Evolutionary conservation across 2,329 filamentous ascomycete species (phyloP).

Genomic region (Ceratocystis diversiconidia): DNA sequence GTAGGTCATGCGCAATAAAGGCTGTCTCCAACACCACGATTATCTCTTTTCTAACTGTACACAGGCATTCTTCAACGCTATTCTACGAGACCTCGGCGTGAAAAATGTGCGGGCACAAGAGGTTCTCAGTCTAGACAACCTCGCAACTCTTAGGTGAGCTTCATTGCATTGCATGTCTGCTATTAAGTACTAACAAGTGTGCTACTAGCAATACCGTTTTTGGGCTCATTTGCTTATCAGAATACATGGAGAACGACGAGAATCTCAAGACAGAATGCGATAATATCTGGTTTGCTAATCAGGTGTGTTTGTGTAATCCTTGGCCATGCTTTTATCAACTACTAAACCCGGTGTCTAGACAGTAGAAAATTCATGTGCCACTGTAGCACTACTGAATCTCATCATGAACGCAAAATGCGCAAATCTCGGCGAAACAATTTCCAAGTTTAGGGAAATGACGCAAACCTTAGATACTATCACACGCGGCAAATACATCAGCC

Average conservation of each 20-base stretch:
- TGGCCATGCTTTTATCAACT: constrained; percentile 16
- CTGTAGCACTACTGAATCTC: constrained; percentile 85
- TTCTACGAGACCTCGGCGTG: constrained; percentile 67
- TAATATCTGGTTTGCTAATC: constrained; percentile 85
- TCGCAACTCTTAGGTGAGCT: constrained; percentile 46
- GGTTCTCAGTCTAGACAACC: constrained; percentile 56
- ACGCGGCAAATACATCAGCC: constrained; percentile 61
- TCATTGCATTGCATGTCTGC: neutral
- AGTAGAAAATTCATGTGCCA: constrained; percentile 73
- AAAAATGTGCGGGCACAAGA: constrained; percentile 61
- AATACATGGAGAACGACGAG: constrained; percentile 43
- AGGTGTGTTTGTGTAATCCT: constrained; percentile 34
- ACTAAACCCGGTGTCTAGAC: constrained; percentile 37
- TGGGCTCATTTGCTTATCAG: constrained; percentile 80
- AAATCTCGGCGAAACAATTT: constrained; percentile 54
- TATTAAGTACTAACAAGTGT: neutral
- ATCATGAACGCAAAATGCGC: constrained; percentile 65
- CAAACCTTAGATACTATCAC: constrained; percentile 52
- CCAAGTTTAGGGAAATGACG: constrained; percentile 60
- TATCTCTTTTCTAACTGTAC: neutral
- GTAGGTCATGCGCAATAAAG: constrained; percentile 33
- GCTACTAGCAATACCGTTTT: constrained; percentile 53
- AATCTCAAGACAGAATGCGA: constrained; percentile 41
- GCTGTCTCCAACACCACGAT: neutral
- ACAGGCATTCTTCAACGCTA: constrained; percentile 72